Base-by-base conservation (phyloP, 208 protist genomes). In the Acanthamoeba royreba region DNA sequence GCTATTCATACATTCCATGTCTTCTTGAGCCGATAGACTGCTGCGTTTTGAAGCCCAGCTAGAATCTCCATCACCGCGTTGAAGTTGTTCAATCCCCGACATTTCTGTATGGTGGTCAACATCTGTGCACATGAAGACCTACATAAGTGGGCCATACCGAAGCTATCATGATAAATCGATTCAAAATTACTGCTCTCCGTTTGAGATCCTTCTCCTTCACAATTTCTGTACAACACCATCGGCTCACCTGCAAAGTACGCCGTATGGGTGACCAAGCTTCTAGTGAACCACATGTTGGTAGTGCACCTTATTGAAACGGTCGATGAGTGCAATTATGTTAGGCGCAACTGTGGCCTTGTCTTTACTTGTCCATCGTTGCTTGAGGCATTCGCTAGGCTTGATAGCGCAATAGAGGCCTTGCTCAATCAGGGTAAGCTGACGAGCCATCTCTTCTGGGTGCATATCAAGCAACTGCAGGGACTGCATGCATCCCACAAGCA, bases 11-110 rank as follows among this genome's bases (percentile, higher is more conserved):
- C 61, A 22, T 90, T 86, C 96, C 96, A 97, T 0, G 96, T 97
- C 45, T 95, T 95, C 55, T 95, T 96, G 35, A 97, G 83, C 13
- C 95, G 61, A 25, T 93, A 93, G 1, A 97, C 88, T 4, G 94
- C 55, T 46, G 95, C 88, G 38, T 94, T 92, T 35, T 95, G 93
- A 1, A 97, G 86, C 35, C 96, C 96, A 58, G 87, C 79, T 19
- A 97, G 85, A 9, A 97, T 95, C 58, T 94, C 94, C 92, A 96
- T 96, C 17, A 96, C 43, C 3, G 92, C 83, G 81, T 97, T 97
- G 35, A 97, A 97, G 77, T 96, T 97, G 74, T 94, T 81, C 66
- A 97, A 79, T 52, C 96, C 94, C 33, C 53, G 74, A 25, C 55
- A 95, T n/a, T 95, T 46, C 42, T 95, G 55, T 22, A 43, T n/a